Conservation (phyloP, 2,329 filamentous ascomycete species). For the Aspergillus luchuensis region DNA sequence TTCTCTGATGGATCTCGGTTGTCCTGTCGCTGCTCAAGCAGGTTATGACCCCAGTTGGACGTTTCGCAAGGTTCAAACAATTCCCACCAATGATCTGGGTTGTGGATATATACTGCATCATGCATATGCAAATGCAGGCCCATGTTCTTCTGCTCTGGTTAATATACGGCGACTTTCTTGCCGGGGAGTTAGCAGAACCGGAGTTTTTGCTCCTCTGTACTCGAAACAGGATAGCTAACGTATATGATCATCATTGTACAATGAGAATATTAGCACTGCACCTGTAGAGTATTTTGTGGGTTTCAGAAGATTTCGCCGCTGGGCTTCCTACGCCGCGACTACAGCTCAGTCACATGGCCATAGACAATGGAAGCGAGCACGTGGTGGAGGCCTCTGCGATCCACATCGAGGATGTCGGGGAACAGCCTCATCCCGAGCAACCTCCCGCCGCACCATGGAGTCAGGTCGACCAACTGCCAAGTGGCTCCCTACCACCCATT, state of each 20-base stretch:
- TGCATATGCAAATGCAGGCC: background rate
- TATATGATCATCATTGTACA: background rate
- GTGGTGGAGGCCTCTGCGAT: background rate
- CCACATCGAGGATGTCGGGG: background rate
- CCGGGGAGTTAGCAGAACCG: background rate
- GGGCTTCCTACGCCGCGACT: background rate
- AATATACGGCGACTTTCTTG: background rate
- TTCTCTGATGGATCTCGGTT: no score
- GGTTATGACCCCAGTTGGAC: no score
- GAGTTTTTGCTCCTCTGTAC: background rate
- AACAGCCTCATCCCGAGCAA: background rate
- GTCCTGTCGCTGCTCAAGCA: no score
- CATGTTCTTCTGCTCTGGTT: background rate
- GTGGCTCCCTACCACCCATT: constrained; percentile 13
- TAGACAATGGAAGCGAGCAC: constrained; percentile 2
- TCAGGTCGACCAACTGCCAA: background rate
- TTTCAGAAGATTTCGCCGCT: background rate
- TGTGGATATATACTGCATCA: background rate
- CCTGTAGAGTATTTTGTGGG: background rate
- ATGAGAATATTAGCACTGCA: background rate
- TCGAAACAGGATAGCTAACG: background rate
- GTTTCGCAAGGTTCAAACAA: background rate
- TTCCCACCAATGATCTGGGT: background rate
- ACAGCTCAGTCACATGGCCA: background rate
- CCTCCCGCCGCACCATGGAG: background rate